phyloP scores from a whole-genome alignment of 2,329 filamentous ascomycete genomes.

The Claviceps purpurea region DNA sequence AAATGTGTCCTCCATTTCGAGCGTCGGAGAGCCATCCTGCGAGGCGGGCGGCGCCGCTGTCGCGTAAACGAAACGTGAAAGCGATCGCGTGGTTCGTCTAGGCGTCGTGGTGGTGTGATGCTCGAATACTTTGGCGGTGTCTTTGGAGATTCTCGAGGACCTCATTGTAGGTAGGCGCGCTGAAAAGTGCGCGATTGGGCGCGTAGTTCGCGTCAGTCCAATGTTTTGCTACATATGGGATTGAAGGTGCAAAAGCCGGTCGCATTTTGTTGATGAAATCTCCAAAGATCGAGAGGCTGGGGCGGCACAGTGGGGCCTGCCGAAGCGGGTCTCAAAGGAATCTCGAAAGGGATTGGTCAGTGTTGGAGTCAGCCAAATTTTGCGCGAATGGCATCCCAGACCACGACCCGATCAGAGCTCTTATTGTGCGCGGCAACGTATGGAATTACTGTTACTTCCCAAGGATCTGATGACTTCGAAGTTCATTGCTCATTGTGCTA shows the following conservation, averaged over 20 bases:
- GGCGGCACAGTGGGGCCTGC: no score
- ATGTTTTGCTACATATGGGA: not conserved
- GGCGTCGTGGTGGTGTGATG: slow-evolving; percentile 13
- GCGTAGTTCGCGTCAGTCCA: no score
- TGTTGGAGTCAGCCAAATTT: no score
- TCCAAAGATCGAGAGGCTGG: no score
- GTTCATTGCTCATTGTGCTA: not conserved
- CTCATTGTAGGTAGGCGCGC: slow-evolving; percentile 28
- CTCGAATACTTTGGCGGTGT: slow-evolving; percentile 43
- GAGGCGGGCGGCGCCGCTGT: slow-evolving; percentile 13
- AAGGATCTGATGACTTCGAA: no score
- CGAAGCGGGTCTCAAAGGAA: no score
- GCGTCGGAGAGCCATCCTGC: slow-evolving; percentile 2
- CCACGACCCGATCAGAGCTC: no score
- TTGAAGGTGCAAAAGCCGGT: not conserved
- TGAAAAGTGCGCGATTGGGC: not conserved
- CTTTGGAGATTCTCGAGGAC: slow-evolving; percentile 43
- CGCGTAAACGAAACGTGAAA: slow-evolving; percentile 33
- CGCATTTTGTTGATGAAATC: no score
- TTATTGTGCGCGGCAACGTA: no score
- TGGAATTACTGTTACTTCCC: no score
- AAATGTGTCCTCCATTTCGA: slow-evolving; percentile 46
- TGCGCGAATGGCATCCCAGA: no score
- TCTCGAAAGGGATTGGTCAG: no score
- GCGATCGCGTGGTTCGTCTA: slow-evolving; percentile 34